These are phyloP conservation scores for Penicillium sp. DNA, from an alignment of 2,329 filamentous ascomycete genomes.

Conservation along the genomic window DNA sequence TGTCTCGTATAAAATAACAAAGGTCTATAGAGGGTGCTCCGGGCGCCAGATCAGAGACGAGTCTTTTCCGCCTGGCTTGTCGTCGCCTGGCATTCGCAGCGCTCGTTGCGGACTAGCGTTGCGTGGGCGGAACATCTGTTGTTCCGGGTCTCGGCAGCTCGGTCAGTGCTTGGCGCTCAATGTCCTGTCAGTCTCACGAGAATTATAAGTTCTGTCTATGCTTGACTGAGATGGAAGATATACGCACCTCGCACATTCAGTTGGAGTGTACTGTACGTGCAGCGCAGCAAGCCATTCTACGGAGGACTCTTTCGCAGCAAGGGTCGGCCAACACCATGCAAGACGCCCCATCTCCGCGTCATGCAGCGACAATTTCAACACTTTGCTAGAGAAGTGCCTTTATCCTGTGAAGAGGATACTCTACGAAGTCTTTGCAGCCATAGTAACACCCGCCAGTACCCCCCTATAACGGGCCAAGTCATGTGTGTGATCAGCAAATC, in stretches of 20 bases:
- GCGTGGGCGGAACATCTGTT: conserved; percentile 11
- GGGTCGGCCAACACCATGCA: neutral
- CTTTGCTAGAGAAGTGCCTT: conserved; percentile 1
- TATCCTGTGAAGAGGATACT: conserved; percentile 1
- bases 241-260: conserved; percentile 16
- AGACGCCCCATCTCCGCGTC: neutral
- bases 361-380: conserved; percentile 1
- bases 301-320: conserved; percentile 1
- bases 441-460: neutral
- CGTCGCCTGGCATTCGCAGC: conserved; percentile 4
- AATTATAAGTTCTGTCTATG: conserved; percentile 3
- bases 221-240: conserved; percentile 5
- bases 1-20: neutral
- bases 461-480: neutral
- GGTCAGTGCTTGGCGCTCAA: neutral
- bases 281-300: conserved; percentile 8
- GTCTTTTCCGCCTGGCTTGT: conserved; percentile 4
- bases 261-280: conserved; percentile 6
- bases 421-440: conserved; percentile 8
- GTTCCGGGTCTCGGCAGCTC: conserved; percentile 6
- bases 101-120: conserved; percentile 12
- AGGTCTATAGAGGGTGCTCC: conserved; percentile 5
- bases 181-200: conserved; percentile 7
- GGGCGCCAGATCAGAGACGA: neutral
- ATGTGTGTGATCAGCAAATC: neutral